phyloP scores from a whole-genome alignment of 306 rosid genomes.

The Prunus mongolica region DNA sequence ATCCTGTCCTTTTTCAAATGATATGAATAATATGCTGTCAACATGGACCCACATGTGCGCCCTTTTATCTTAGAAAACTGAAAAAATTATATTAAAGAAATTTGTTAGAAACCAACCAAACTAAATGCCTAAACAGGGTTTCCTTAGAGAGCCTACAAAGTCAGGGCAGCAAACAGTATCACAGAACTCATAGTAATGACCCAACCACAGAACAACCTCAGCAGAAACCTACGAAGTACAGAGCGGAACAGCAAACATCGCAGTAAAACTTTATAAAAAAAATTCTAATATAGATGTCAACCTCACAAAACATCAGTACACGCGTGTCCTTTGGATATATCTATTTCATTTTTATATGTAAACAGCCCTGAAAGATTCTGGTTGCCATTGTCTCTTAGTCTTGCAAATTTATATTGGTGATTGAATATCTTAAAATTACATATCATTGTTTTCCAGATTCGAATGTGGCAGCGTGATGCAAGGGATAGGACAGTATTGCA shows the following conservation, averaged over 20 bases:
- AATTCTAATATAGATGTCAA: not conserved
- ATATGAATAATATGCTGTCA: not conserved
- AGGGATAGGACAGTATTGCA: constrained; percentile 89
- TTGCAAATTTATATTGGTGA: constrained; percentile 15
- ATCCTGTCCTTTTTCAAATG: too few relatives aligned
- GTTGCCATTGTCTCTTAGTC: not conserved
- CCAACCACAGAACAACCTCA: not conserved
- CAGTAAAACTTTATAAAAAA: not conserved
- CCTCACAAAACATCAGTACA: not conserved
- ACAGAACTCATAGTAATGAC: not conserved
- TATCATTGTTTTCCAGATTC: constrained; percentile 50
- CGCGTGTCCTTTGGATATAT: not conserved
- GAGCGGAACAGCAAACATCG: not conserved
- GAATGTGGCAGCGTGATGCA: constrained; percentile 89
- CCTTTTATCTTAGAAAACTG: not conserved
- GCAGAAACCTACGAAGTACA: not conserved
- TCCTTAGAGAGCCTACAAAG: not conserved
- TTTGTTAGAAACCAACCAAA: not conserved
- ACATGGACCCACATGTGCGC: not conserved
- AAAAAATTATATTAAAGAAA: not conserved
- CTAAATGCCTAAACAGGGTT: not conserved
- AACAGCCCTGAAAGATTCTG: not conserved
- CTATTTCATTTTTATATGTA: not conserved
- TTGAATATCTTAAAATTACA: constrained; percentile 7
- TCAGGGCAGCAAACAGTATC: not conserved